Evolutionary conservation across 805 yeast species (phyloP), one percentile per base, ranked within the genome.

Genomic region (Barnettozyma sp.): DNA sequence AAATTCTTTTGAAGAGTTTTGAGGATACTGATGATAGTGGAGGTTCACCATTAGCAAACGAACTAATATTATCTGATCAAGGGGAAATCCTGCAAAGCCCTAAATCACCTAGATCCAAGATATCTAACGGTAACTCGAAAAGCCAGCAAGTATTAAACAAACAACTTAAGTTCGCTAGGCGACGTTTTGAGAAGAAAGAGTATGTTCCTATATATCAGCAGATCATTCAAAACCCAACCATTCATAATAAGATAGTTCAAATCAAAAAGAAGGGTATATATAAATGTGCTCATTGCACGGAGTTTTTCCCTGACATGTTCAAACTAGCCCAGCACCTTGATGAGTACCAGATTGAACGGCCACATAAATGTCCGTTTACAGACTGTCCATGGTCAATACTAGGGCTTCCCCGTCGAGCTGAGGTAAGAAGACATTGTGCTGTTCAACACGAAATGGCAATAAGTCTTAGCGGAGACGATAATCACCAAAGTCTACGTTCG

Each of bases 321-420:
- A 59, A 56, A 12, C 59, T 63, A 30, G 69, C 71, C 0, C 38
- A 48, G 11, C 78, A 72, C 44, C 44, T 72, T 41, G 77, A 72
- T 46, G 58, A 58, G 28, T 54, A 39, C 38, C 49, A 61, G 22
- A 54, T 66, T 11, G 49, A 45, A 10, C 53, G 76, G 30, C 59
- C 58, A 11, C 63, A 53, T 49, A 68, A 67, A 34, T 72, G 77
- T 40, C 71, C 71, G 2, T 59, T 65, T 34, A 45, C 50, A 14
- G 56, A 60, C 14, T 71, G 77, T 45, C 69, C 71, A 3, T 72
- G 74, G 69, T 62, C 63, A 23, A 56, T 68, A 4, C 48, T 71
- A 12, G 77, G 77, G 0, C 49, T 72, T 19, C 70, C 72, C 9
- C 60, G 74, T 26, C 50, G 65, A 22, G 67, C 70, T 3, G 77